A percentile compares a stretch with the other conserved stretches of the same genome.
These are phyloP conservation scores for Tuber indicum DNA, from an alignment of 495 filamentous ascomycete species.

Conservation along the genomic window DNA sequence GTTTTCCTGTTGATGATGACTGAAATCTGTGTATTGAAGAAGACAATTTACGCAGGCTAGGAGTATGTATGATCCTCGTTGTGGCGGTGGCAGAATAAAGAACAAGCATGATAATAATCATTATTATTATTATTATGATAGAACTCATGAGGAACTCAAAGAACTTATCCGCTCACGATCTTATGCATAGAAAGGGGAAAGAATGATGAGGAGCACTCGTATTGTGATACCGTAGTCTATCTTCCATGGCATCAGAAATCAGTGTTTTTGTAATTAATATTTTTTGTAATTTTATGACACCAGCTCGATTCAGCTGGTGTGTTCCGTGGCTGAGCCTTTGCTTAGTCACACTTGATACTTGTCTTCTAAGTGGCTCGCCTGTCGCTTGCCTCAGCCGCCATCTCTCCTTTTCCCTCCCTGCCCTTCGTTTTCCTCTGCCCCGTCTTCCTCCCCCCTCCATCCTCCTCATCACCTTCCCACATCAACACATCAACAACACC, in stretches of 20 bases:
- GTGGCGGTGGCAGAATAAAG: background rate
- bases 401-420: conserved; percentile 39
- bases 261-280: background rate
- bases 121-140: background rate
- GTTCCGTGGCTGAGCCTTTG: background rate
- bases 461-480: conserved; percentile 22
- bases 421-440: conserved; percentile 39
- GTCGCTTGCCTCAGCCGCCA: conserved; percentile 25
- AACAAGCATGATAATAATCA: too few relatives aligned
- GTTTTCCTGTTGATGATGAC: too few relatives aligned
- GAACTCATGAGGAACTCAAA: too few relatives aligned
- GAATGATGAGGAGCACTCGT: background rate
- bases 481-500: conserved; percentile 11
- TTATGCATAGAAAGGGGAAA: background rate
- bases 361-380: conserved; percentile 18
- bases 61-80: background rate
- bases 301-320: background rate
- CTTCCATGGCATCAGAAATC: background rate
- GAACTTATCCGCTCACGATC: background rate
- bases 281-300: background rate
- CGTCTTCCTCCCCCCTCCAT: conserved; percentile 15
- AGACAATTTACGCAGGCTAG: too few relatives aligned
- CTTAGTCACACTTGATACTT: conserved; percentile 10
- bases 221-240: background rate
- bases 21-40: too few relatives aligned